Base-by-base conservation (phyloP, 2,329 filamentous ascomycete species). In the Berkeleyomyces rouxiae region DNA sequence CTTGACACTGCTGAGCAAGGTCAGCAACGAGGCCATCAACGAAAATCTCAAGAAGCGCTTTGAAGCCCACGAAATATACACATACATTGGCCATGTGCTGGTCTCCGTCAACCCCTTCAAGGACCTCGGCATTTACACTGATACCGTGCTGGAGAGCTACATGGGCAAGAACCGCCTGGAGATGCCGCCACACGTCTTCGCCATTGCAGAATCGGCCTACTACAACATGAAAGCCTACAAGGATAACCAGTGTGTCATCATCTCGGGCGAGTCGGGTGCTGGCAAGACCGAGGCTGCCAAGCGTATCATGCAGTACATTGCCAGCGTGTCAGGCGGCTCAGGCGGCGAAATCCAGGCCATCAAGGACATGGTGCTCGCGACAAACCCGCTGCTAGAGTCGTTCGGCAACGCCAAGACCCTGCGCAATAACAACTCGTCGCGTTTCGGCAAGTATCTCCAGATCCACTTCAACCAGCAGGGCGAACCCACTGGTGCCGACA, bases 161-260 rank as follows among this genome's bases (percentile, higher is more conserved):
- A 87, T 85, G 75, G 92, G 92, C 68, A 96, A 97, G 80, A 99
- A 99, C 77, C 85, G 93, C 67, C 82, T 99, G 67, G 93, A 99
- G 77, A 84, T 90, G 77, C 88, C 90, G 37, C 93, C 93, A 7
- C 93, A 99, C 74, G 93, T 99, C 68, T 99, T 96, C 73, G 92
- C 90, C 65, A 93, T 99, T 70, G 93, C 93, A 71, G 93, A 99
- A 75, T 87, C 92, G 6, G 75, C 91, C 62, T 99, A 99, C 78
- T 97, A 97, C 78, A 97, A 99, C 78, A 97, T 99, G 93, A 97
- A 97, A 74, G 92, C 91, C 57, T 99, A 99, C 79, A 90, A 90
- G 71, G 93, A 97, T 69, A 97, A 97, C 77, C 93, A 99, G 74
- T 97, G 93, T 76, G 92, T 99, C 68, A 99, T 99, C 74, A 99